A percentile compares a stretch with the other conserved stretches of the same genome.
These are phyloP conservation scores for Pyrus pyrifolia DNA, from an alignment of 306 rosid species.

Conservation along the genomic window DNA sequence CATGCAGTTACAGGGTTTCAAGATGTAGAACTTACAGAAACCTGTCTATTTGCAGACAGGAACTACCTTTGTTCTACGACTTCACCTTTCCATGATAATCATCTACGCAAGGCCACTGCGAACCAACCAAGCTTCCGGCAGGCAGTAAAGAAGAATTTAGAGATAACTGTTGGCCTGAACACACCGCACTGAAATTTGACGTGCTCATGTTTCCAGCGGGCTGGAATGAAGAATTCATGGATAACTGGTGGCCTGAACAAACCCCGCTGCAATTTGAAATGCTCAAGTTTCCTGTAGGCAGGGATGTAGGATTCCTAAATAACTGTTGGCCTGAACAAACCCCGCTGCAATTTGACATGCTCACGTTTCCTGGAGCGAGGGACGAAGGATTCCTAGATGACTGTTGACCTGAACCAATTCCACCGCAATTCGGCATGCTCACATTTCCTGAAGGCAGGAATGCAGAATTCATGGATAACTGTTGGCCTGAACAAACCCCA, in stretches of 20 bases:
- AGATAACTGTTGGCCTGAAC: constrained; percentile 40
- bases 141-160: constrained; percentile 31
- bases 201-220: constrained; percentile 24
- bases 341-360: constrained; percentile 31
- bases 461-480: constrained; percentile 32
- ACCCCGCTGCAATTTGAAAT: constrained; percentile 18
- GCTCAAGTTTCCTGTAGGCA: constrained; percentile 21
- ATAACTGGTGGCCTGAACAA: constrained; percentile 32
- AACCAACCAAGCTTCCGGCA: constrained; percentile 25
- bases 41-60: constrained; percentile 5
- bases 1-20: constrained; percentile 10
- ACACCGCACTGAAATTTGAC: constrained; percentile 25
- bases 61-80: constrained; percentile 17
- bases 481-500: constrained; percentile 28
- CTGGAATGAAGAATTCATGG: constrained; percentile 34
- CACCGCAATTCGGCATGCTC: constrained; percentile 27
- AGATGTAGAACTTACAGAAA: constrained; percentile 5
- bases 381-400: constrained; percentile 34
- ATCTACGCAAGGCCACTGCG: constrained; percentile 32
- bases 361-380: constrained; percentile 23
- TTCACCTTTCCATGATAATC: constrained; percentile 46
- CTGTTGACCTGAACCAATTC: constrained; percentile 29
- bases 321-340: constrained; percentile 35
- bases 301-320: constrained; percentile 31
- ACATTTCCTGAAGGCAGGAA: constrained; percentile 24